These are phyloP conservation scores for Meredithiella fracta DNA, from an alignment of 2,329 filamentous ascomycete genomes.

Conservation along the genomic window DNA sequence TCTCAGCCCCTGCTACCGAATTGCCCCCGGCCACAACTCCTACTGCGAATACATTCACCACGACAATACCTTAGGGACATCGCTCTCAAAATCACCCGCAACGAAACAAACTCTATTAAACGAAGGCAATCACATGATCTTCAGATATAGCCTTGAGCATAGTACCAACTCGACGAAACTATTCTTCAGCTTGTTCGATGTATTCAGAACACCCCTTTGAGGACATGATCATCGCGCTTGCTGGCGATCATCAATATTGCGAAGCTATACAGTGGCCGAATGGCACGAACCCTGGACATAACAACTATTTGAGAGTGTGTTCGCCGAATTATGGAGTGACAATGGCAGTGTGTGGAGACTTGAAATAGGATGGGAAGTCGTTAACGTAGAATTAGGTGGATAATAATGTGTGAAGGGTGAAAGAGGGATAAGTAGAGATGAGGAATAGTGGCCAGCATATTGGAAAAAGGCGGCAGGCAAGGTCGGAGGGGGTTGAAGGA, in stretches of 20 bases:
- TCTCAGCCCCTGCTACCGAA: conserved; percentile 18
- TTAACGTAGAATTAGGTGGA: neutral
- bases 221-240: conserved; percentile 21
- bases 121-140: conserved; percentile 24
- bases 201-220: conserved; percentile 26
- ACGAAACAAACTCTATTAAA: conserved; percentile 23
- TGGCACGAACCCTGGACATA: conserved; percentile 23
- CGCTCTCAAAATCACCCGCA: conserved; percentile 24
- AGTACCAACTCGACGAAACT: conserved; percentile 15
- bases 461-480: neutral
- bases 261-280: conserved; percentile 22
- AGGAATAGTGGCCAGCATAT: neutral
- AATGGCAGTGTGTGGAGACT: conserved; percentile 3
- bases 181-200: conserved; percentile 26
- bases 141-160: conserved; percentile 24
- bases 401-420: neutral
- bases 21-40: conserved; percentile 18
- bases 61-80: conserved; percentile 25
- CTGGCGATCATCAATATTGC: conserved; percentile 20
- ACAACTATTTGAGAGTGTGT: conserved; percentile 19
- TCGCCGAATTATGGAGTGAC: conserved; percentile 6
- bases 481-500: neutral
- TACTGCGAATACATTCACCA: conserved; percentile 23
- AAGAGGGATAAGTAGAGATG: neutral
- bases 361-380: neutral